These are phyloP conservation scores for Capsicum chinense DNA, from an alignment of 257 asterid genomes.

Conservation along the genomic window DNA sequence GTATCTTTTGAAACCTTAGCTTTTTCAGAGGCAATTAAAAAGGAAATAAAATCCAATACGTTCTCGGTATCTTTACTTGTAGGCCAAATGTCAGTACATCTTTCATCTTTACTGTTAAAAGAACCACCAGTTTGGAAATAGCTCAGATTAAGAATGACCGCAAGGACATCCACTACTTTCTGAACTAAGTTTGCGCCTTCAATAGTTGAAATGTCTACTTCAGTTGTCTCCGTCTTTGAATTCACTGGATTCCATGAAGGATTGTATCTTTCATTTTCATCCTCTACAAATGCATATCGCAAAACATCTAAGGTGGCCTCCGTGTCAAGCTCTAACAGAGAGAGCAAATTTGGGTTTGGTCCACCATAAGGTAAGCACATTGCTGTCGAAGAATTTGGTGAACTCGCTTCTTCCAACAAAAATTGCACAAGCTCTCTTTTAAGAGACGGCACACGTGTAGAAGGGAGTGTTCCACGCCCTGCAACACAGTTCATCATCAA, in stretches of 20 bases:
- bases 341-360: slow-evolving; percentile 58
- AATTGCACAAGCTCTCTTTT: slow-evolving; percentile 76
- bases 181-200: slow-evolving; percentile 67
- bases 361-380: slow-evolving; percentile 48
- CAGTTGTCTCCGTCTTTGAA: slow-evolving; percentile 45
- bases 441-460: slow-evolving; percentile 68
- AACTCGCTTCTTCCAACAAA: slow-evolving; percentile 71
- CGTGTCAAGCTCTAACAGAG: slow-evolving; percentile 82
- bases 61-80: slow-evolving; percentile 61
- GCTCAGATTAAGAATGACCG: slow-evolving; percentile 58
- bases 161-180: slow-evolving; percentile 71
- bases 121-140: slow-evolving; percentile 53
- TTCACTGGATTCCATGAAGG: slow-evolving; percentile 48
- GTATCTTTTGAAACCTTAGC: slow-evolving; percentile 71
- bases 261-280: slow-evolving; percentile 40
- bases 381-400: slow-evolving; percentile 54
- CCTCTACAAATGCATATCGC: slow-evolving; percentile 67
- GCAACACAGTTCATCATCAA: slow-evolving; percentile 37
- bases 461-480: slow-evolving; percentile 85
- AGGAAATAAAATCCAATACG: slow-evolving; percentile 76
- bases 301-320: slow-evolving; percentile 87
- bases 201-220: slow-evolving; percentile 30
- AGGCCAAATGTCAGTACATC: slow-evolving; percentile 74
- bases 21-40: slow-evolving; percentile 64
- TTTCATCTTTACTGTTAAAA: slow-evolving; percentile 38